Conservation (phyloP, 495 filamentous ascomycete genomes). For the Aspergillus sclerotiicarbonarius region DNA sequence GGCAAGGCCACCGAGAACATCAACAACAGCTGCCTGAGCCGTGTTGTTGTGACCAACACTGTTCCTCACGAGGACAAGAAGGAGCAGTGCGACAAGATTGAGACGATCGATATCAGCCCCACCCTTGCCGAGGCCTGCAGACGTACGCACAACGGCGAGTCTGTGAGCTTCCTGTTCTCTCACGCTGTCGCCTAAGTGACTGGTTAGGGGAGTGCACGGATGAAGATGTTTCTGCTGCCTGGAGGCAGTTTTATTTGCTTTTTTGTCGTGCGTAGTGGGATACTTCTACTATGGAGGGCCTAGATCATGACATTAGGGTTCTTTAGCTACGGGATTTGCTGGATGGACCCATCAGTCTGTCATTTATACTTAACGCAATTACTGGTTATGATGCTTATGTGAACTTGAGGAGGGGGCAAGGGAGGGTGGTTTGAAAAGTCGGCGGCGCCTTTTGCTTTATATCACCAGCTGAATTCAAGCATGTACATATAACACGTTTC, state of each 20-base stretch:
- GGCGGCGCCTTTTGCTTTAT: not conserved
- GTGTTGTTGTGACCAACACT: conserved; percentile 95
- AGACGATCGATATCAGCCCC: conserved; percentile 90
- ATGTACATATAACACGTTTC: conserved; percentile 4
- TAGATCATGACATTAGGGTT: not conserved
- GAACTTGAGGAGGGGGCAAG: not conserved
- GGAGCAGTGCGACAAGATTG: conserved; percentile 69
- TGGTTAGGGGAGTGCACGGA: not conserved
- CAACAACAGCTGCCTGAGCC: conserved; percentile 73
- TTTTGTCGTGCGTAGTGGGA: not conserved
- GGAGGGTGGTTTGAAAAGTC: not conserved
- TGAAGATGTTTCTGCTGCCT: not conserved
- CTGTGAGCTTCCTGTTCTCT: conserved; percentile 90
- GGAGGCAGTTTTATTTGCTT: not conserved
- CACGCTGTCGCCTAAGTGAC: conserved; percentile 59
- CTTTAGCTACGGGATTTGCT: not conserved
- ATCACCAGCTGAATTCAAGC: conserved; percentile 1
- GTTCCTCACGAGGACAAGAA: conserved; percentile 80
- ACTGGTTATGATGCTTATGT: conserved; percentile 3
- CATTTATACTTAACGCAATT: not conserved
- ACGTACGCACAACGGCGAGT: conserved; percentile 94
- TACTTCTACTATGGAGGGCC: not conserved
- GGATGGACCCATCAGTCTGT: not conserved
- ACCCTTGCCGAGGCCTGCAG: conserved; percentile 70
- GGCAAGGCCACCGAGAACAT: conserved; percentile 89